Evolutionary conservation across 176 grass and related monocot genomes (phyloP), one percentile per base, ranked within the genome.

Genomic region (Thinopyrum elongatum): DNA sequence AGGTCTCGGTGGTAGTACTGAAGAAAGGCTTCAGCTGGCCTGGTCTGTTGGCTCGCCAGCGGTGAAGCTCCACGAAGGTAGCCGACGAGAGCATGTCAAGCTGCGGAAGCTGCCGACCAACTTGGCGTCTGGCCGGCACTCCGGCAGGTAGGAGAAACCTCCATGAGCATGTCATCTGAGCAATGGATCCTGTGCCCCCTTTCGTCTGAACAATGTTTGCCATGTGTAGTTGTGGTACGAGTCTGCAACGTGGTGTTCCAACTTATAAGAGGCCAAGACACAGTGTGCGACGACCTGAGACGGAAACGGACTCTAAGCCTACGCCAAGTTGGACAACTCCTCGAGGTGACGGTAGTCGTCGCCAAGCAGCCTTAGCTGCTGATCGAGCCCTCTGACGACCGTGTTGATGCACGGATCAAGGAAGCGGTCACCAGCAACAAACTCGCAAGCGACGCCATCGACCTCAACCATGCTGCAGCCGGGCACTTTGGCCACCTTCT

Each of bases 401-500:
- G 57, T 17, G 5, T 51, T 41, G 84, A 94, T 85, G 14, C 84
- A 26, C 9, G 28, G 36, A 86, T 94, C 73, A 5, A 91, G 89
- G 11, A 89, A 91, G 13, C 83, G 76, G 49, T 94, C 92, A 14
- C 89, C 89, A 7, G 92, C 89, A 8, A 91, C 64, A 49, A 94
- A 91, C 65, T 94, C 92, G 60, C 70, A 81, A 1, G 89, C 83
- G 15, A 91, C 80, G 53, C 92, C 92, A 53, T 87, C 71, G 42
- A 89, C 86, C 86, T 91, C 86, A 2, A 91, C 27, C 89, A 94
- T 85, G 85, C 87, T 87, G 85, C 89, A 91, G 2, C 89, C 84
- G 0, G 87, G 89, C 77, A 89, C 59, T 78, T 94, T 94, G 64
- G 35, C 0, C 19, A 71, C 67, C 0, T 83, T 60, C 74, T 61